These are phyloP conservation scores for Syzygium jambos DNA, from an alignment of 345 rosid genomes.

Conservation along the genomic window DNA sequence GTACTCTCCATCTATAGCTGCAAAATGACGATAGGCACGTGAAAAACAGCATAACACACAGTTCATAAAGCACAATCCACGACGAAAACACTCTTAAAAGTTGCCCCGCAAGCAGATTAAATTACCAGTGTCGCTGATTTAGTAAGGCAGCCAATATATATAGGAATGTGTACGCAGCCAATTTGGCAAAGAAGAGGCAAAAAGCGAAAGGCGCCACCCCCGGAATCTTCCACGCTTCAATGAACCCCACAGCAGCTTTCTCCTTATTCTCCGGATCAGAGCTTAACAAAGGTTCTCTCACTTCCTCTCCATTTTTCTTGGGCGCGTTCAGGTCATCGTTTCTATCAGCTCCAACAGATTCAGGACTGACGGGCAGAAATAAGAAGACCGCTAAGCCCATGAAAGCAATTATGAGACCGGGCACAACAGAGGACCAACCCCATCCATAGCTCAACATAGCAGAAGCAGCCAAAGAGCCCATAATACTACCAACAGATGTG, in stretches of 20 bases:
- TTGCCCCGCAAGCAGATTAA: neutral
- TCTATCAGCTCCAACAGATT: slow-evolving; percentile 50
- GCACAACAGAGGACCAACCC: slow-evolving; percentile 96
- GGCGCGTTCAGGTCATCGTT: slow-evolving; percentile 39
- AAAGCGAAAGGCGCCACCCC: slow-evolving; percentile 89
- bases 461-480: slow-evolving; percentile 72
- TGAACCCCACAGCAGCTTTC: slow-evolving; percentile 70
- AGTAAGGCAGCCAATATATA: slow-evolving; percentile 99
- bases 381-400: slow-evolving; percentile 55
- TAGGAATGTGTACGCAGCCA: slow-evolving; percentile 92
- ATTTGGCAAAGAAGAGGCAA: slow-evolving; percentile 86
- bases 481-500: slow-evolving; percentile 80
- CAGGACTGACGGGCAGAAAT: slow-evolving; percentile 67
- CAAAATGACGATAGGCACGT: slow-evolving; percentile 2
- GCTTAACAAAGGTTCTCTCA: slow-evolving; percentile 33
- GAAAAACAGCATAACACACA: neutral
- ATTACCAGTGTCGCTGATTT: slow-evolving; percentile 80
- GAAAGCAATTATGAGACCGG: slow-evolving; percentile 56
- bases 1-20: slow-evolving; percentile 80
- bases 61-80: neutral
- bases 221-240: slow-evolving; percentile 90
- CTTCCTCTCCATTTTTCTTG: slow-evolving; percentile 22
- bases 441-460: slow-evolving; percentile 71
- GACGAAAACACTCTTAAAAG: neutral
- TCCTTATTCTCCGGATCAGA: slow-evolving; percentile 25